Base-by-base conservation (phyloP, 345 rosid genomes). In the Hevea brasiliensis region DNA sequence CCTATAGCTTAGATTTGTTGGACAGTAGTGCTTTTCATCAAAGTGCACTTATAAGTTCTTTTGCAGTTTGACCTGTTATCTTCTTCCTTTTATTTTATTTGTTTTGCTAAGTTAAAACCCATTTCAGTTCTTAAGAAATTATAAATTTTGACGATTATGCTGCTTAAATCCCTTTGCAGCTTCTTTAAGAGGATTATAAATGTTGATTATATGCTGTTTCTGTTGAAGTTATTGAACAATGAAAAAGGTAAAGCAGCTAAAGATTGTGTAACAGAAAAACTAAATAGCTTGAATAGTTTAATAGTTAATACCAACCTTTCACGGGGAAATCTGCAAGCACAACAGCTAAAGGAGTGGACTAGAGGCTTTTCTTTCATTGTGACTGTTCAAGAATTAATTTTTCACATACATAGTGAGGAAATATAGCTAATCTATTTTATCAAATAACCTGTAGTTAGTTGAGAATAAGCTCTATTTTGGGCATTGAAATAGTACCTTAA, bases 391-490 rank as follows among this genome's bases (percentile, higher is more conserved):
- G n/a, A 48, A 20, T 14, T 50, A 47, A 50, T 50, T 7, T 7
- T 11, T 47, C 17, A 50, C 55, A 18, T 17, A 50, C n/a, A 14
- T 50, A 0, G 14, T 50, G 7, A 50, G 13, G n/a, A 13, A 50
- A 44, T 13, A 37, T 37, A 20, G 42, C 20, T 20, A 23, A 37
- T 35, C 18, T 37, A 61, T 50, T 14, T 3, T 32, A 20, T 61
- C 23, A 37, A 20, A 29, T 20, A n/a, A 61, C 35, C 65, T 37
- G 21, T 61, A 61, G 21, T 21, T 63, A 12, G 67, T 41, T 20
- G 67, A 62, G 41, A 23, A 37, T 62, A 48, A 62, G 67, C 48
- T 62, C 48, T 62, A 15, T 62, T 9, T 40, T 40, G 67, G 50
- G 42, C 47, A 10, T 61, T 35, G 13, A 26, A 12, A 24, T 27